Percentiles rank a stretch among this genome's conserved stretches.
phyloP scores from a whole-genome alignment of 345 rosid species.

The Gossypioides kirkii region DNA sequence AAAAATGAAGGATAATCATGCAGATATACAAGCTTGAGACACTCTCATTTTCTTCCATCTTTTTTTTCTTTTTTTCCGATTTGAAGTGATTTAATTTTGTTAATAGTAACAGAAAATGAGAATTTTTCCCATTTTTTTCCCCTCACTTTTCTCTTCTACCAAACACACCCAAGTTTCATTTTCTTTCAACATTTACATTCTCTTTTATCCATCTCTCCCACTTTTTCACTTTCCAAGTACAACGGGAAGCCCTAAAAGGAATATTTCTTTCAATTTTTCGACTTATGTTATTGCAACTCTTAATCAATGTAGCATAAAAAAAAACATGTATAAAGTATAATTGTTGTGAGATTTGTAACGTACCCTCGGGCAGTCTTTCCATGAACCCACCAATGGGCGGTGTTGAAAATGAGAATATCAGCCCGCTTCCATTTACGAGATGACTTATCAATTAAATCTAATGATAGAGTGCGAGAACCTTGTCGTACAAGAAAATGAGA shows the following conservation, averaged over 20 bases:
- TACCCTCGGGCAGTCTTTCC: slow-evolving; percentile 97
- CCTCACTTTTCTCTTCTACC: neutral
- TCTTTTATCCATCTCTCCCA: no score
- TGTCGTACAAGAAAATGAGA: slow-evolving; percentile 95
- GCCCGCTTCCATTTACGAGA: slow-evolving; percentile 68
- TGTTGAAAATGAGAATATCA: slow-evolving; percentile 84
- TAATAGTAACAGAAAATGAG: neutral
- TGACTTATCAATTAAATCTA: slow-evolving; percentile 79
- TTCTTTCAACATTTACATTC: no score
- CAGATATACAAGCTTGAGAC: neutral
- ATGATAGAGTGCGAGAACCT: slow-evolving; percentile 70
- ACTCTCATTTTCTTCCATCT: neutral
- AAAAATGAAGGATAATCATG: neutral
- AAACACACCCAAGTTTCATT: neutral
- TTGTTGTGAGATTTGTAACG: slow-evolving; percentile 1
- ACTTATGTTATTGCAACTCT: no score
- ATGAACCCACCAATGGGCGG: slow-evolving; percentile 98
- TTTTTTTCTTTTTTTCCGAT: neutral
- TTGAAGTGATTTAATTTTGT: neutral
- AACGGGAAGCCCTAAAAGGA: no score
- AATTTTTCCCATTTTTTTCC: neutral
- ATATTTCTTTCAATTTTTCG: no score
- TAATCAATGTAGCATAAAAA: neutral
- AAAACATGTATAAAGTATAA: neutral
- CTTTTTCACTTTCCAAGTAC: no score